Evolutionary conservation across 805 yeast species (phyloP), one percentile per base, ranked within the genome.

Genomic region (Kodamaea lidongshanica): DNA sequence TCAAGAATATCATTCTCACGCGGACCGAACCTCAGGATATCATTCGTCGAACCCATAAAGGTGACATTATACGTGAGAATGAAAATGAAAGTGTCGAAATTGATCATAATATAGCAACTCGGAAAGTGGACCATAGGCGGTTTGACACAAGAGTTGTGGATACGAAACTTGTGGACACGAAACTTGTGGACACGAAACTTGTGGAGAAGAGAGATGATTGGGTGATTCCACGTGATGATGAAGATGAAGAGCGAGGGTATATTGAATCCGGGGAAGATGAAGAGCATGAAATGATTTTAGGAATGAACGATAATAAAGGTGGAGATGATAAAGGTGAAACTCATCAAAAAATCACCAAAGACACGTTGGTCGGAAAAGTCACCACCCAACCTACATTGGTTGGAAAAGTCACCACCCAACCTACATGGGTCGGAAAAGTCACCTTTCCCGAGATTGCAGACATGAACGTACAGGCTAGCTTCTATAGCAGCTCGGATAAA

Each of bases 1-100:
- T 83, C 32, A 65, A 75, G 16, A 77, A 80, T 33, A 69, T 82
- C 11, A 81, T 87, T 9, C 57, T 87, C 28, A 77, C 77, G 24
- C 74, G 71, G 20, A 70, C 64, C 22, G 53, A 46, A 17, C 74
- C 66, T 18, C 49, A 57, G 16, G 86, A 86, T 11, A 68, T 77
- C 25, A 74, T 84, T 41, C 67, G 85, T 42, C 68, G 86, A 45
- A 84, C 95, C 3, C 95, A 86, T 51, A 83, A 81, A 52, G 95
- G 96, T 15, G 95, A 87, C 38, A 88, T 82, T 47, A 52, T 82
- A n/a, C 67, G 84, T 5, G 94, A 81, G 33, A 47, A 50, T 29
- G 52, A 52, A 26, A 42, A 45, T 17, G 33, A 29, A 19, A 54
- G 28, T 14, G 54, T 52, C 11, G 54, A 47, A 13, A 42, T 45